phyloP scores from a whole-genome alignment of 2,329 filamentous ascomycete species.

The Trichoderma endophyticum region DNA sequence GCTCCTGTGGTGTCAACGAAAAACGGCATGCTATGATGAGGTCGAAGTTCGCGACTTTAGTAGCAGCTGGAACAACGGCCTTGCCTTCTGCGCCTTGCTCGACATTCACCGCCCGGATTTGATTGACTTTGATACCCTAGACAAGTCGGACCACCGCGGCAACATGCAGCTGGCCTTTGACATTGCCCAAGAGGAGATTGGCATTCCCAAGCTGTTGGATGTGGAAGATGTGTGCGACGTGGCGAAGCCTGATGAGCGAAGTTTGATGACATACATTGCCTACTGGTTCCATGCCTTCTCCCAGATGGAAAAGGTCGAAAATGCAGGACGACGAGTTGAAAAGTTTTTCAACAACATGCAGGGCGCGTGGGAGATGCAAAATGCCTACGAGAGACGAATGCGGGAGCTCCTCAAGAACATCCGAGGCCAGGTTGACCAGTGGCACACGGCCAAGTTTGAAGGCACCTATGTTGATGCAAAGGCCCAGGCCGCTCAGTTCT shows the following conservation, averaged over 20 bases:
- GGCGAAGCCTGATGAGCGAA: constrained; percentile 89
- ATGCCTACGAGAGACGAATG: constrained; percentile 90
- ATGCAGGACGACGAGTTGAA: constrained; percentile 90
- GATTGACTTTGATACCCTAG: constrained; percentile 92
- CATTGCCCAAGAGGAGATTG: constrained; percentile 92
- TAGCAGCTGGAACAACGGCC: constrained; percentile 91
- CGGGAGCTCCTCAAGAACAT: constrained; percentile 74
- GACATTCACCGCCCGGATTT: constrained; percentile 97
- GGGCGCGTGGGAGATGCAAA: constrained; percentile 99
- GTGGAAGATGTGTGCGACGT: constrained; percentile 98
- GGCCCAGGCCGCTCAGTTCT: constrained; percentile 75
- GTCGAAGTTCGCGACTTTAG: constrained; percentile 96
- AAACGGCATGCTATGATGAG: constrained; percentile 97
- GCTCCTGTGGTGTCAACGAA: constrained; percentile 94
- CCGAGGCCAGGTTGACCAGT: constrained; percentile 66
- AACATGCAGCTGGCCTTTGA: constrained; percentile 99
- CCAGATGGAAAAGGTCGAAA: constrained; percentile 98
- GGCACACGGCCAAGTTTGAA: constrained; percentile 79
- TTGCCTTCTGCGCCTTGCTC: constrained; percentile 92
- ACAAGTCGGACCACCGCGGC: constrained; percentile 89
- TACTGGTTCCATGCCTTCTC: constrained; percentile 99
- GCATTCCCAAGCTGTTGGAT: constrained; percentile 91
- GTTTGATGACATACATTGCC: constrained; percentile 98
- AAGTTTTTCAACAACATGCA: constrained; percentile 99
- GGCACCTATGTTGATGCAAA: constrained; percentile 94